These are phyloP conservation scores for Lasiosphaeriaceae sp. DNA, from an alignment of 495 filamentous ascomycete genomes.

Conservation along the genomic window DNA sequence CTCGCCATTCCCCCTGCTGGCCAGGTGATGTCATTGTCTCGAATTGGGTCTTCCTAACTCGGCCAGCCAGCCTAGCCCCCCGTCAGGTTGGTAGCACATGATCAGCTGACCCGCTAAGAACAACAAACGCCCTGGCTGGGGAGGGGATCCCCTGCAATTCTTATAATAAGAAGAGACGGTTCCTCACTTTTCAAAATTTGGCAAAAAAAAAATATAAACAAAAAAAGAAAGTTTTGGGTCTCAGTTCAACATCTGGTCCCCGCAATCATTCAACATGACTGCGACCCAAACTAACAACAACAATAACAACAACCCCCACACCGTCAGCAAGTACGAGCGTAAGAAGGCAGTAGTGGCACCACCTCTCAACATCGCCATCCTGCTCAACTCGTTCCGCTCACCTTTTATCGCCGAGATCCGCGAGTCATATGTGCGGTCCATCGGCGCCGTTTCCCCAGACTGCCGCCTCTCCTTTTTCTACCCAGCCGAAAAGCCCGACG, in stretches of 20 bases:
- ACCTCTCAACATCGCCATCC: conserved; percentile 35
- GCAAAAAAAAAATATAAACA: background rate
- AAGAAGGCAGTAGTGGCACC: no score
- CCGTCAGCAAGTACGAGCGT: background rate
- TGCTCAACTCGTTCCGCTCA: conserved; percentile 43
- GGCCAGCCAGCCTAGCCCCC: no score
- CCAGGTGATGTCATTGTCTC: background rate
- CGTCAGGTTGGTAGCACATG: background rate
- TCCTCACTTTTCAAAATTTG: background rate
- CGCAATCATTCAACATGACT: conserved; percentile 27
- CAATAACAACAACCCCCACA: no score
- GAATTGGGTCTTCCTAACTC: background rate
- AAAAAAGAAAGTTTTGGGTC: background rate
- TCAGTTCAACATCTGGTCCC: background rate
- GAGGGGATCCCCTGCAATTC: background rate
- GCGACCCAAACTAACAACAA: no score
- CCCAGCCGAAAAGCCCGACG: conserved; percentile 32
- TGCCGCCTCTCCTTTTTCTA: conserved; percentile 36
- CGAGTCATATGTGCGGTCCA: conserved; percentile 37
- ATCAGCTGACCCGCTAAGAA: background rate
- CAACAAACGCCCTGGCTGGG: background rate
- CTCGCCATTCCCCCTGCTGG: background rate
- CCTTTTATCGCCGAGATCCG: conserved; percentile 34
- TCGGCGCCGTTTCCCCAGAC: conserved; percentile 27
- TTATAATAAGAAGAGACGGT: background rate